A percentile compares a stretch with the other conserved stretches of the same genome.
These are phyloP conservation scores for Amphicarpaea edgeworthii DNA, from an alignment of 306 rosid species.

Conservation along the genomic window DNA sequence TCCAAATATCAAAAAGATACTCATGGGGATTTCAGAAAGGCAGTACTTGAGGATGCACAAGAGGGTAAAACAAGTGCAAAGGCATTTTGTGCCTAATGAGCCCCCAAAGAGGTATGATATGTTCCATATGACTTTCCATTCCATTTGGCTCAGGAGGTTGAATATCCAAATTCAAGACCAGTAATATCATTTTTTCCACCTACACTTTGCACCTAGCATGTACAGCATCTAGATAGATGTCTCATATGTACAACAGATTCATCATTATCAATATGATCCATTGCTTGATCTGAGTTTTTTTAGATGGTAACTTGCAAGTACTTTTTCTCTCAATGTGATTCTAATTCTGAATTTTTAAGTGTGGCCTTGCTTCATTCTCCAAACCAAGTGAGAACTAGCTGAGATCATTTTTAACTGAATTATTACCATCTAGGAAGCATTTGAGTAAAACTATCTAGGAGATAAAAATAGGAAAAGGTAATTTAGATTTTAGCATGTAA, in stretches of 20 bases:
- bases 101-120: conserved; percentile 63
- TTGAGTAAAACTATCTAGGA: neutral
- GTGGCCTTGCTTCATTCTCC: neutral
- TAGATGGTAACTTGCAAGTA: conserved; percentile 3
- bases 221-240: conserved; percentile 12
- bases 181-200: neutral
- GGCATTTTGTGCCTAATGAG: conserved; percentile 67
- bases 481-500: conserved; percentile 25
- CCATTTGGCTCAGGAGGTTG: conserved; percentile 71
- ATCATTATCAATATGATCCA: conserved; percentile 13
- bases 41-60: conserved; percentile 54
- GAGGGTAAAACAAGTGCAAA: conserved; percentile 60
- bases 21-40: conserved; percentile 57
- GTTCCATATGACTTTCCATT: conserved; percentile 67
- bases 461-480: conserved; percentile 30
- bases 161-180: conserved; percentile 53
- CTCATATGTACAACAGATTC: conserved; percentile 19
- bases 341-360: neutral
- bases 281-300: conserved; percentile 6
- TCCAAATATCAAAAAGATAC: conserved; percentile 59
- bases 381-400: neutral
- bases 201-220: conserved; percentile 21
- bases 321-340: conserved; percentile 7
- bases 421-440: neutral
- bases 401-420: conserved; percentile 4